Percentiles rank a stretch among this genome's conserved stretches.
Conservation (phyloP, 2,329 filamentous ascomycete genomes). For the Cordyceps farinosa region DNA sequence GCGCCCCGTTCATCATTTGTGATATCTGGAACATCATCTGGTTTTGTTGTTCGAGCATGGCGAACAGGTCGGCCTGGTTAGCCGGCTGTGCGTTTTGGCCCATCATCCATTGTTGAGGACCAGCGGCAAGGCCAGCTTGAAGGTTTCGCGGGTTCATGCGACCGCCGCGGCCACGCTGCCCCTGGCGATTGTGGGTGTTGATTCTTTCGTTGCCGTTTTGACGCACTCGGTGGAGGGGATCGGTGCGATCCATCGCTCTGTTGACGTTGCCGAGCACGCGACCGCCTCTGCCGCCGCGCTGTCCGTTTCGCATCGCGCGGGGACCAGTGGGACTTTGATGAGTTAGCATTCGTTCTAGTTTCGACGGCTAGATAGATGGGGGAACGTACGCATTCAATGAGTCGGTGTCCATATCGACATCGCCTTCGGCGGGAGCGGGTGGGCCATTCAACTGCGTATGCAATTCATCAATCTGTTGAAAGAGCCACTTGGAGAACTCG, state of each 20-base stretch:
- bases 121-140: constrained; percentile 45
- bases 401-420: constrained; percentile 61
- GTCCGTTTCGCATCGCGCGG: constrained; percentile 84
- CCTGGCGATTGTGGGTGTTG: constrained; percentile 69
- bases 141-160: constrained; percentile 52
- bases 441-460: constrained; percentile 59
- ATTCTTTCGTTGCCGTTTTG: constrained; percentile 73
- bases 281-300: constrained; percentile 64
- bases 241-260: constrained; percentile 76
- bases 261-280: constrained; percentile 82
- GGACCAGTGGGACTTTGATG: constrained; percentile 78
- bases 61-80: constrained; percentile 58
- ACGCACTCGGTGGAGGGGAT: constrained; percentile 76
- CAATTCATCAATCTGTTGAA: constrained; percentile 72
- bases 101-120: constrained; percentile 46
- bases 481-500: constrained; percentile 91
- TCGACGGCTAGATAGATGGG: constrained; percentile 8
- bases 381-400: constrained; percentile 60
- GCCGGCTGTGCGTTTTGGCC: constrained; percentile 26
- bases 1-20: constrained; percentile 56
- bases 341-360: constrained; percentile 37
- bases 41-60: constrained; percentile 83
- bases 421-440: constrained; percentile 27
- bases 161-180: constrained; percentile 47
- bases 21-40: constrained; percentile 78